Conservation (phyloP, 2,329 filamentous ascomycete species). For the Sporothrix dimorphospora region DNA sequence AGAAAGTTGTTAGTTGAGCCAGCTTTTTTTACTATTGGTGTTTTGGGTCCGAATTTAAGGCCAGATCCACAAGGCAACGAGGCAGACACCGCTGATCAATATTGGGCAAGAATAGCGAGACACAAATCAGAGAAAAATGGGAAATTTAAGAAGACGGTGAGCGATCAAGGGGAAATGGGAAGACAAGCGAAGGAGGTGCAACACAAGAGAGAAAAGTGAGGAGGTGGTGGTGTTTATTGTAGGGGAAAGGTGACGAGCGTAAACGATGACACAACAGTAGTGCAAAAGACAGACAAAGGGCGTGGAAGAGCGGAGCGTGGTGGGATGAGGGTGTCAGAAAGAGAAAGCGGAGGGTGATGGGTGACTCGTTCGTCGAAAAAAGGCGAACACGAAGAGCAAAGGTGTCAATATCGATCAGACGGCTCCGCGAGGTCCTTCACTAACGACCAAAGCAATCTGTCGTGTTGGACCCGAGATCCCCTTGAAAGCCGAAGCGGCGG, state of each 20-base stretch:
- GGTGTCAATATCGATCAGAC: not conserved
- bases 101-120: constrained; percentile 3
- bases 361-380: not conserved
- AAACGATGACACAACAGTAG: constrained; percentile 9
- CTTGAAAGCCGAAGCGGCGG: constrained; percentile 14
- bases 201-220: not conserved
- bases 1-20: not conserved
- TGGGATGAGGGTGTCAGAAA: not conserved
- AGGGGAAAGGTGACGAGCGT: not conserved
- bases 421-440: not conserved
- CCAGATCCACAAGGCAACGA: constrained; percentile 16
- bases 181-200: not conserved
- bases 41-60: not conserved
- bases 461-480: not conserved
- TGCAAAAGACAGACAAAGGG: constrained; percentile 14
- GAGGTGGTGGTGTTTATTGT: not conserved
- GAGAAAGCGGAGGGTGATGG: not conserved
- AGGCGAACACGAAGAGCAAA: not conserved
- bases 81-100: constrained; percentile 11
- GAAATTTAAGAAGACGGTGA: not conserved
- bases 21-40: not conserved
- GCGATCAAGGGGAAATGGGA: not conserved
- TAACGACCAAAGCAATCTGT: not conserved
- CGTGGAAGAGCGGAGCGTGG: not conserved
- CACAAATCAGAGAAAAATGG: not conserved